A percentile compares a stretch with the other conserved stretches of the same genome.
These are phyloP conservation scores for Penicillium atrosanguineum DNA, from an alignment of 495 filamentous ascomycete genomes.

Conservation along the genomic window DNA sequence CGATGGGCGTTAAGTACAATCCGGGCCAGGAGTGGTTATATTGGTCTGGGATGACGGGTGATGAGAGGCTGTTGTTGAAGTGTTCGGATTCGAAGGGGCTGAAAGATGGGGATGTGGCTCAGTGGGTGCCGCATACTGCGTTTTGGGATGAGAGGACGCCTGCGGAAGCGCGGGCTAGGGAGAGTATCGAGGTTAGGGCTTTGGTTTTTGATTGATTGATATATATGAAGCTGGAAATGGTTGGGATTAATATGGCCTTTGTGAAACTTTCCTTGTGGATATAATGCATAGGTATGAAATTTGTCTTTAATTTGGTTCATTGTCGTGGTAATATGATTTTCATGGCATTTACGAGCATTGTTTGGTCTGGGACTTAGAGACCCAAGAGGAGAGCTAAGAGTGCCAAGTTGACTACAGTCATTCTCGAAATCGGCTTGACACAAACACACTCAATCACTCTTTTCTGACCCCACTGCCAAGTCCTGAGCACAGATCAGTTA, in stretches of 20 bases:
- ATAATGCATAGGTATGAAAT: no score
- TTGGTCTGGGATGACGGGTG: slow-evolving; percentile 70
- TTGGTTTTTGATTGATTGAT: slow-evolving; percentile 70
- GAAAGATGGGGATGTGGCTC: slow-evolving; percentile 56
- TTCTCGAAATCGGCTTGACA: no score
- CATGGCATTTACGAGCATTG: no score
- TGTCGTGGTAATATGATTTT: no score
- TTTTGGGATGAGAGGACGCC: slow-evolving; percentile 71
- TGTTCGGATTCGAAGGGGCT: slow-evolving; percentile 61
- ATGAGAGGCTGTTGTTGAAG: slow-evolving; percentile 76
- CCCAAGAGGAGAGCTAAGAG: no score
- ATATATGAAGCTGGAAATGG: not conserved
- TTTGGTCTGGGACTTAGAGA: no score
- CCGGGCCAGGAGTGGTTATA: slow-evolving; percentile 70
- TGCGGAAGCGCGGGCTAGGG: slow-evolving; percentile 56
- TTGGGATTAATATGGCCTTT: not conserved
- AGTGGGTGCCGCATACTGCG: slow-evolving; percentile 75
- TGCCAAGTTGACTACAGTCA: no score
- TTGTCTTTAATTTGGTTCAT: no score
- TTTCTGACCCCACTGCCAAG: no score
- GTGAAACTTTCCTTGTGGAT: not conserved
- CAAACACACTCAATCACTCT: no score
- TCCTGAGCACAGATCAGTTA: no score
- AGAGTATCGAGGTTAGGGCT: slow-evolving; percentile 87
- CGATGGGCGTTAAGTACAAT: slow-evolving; percentile 65